Base-by-base conservation (phyloP, 2,329 filamentous ascomycete species). In the Fusarium equiseti region DNA sequence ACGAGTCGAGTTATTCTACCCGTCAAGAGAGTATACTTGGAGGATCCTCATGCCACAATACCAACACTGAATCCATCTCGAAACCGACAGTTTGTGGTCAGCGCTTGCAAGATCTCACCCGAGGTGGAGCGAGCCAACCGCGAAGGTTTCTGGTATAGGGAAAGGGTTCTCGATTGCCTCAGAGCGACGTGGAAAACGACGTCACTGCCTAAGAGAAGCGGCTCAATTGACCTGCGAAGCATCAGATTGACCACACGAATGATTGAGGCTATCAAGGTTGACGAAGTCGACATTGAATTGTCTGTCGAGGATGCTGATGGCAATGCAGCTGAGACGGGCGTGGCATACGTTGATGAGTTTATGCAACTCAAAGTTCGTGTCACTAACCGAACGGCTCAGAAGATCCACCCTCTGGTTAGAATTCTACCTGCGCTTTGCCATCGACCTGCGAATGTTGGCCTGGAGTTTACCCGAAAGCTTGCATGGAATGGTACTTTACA, bases 11-110 rank as follows among this genome's bases (percentile, higher is more conserved):
- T 97, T 35, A 87, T 95, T 54, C 83, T 97, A 13, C 90, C 94
- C 0, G 83, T 97, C 5, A 91, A 89, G 57, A 89, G 92, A 38
- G 85, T 97, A 42, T 92, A 92, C 77, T 79, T 97, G 22, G 85
- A 90, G n/a, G 88, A 96, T 67, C 90, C 93, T 5, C 89, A 94
- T 76, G 90, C 90, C 3, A 85, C 91, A 3, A 92, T 98, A 42
- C 95, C 94, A 1, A 91, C 90, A 2, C 84, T 97, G 12, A 94
- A 95, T 71, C 91, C 92, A 1, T 90, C 91, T 1, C 90, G 91
- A n/a, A 91, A 94, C 76, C 88, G 94, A n/a, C 95, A 98, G 77
- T 98, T 97, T 75, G 93, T 98, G 31, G 93, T 97, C 45, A 96
- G 92, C 79, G 88, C 90, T 18, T 90, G 89, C 76, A 92, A 92